A percentile compares a stretch with the other conserved stretches of the same genome.
Evolutionary conservation across 1,284 basidiomycete genomes (phyloP).

Genomic region (Ustilago bromivora): DNA sequence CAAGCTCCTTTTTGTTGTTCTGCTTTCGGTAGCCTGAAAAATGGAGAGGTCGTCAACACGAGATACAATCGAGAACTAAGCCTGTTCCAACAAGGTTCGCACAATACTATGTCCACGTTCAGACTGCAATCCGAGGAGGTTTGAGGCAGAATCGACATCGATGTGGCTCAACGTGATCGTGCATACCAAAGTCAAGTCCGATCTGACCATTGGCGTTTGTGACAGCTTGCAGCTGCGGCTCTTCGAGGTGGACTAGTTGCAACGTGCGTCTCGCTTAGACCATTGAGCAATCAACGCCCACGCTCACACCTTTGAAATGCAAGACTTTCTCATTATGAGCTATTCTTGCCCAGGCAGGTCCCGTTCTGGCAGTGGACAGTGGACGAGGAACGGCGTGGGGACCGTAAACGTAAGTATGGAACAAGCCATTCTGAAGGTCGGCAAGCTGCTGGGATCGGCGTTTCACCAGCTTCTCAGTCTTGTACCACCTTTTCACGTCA

Average conservation of each 20-base stretch:
- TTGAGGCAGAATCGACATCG: not conserved
- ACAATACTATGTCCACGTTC: not conserved
- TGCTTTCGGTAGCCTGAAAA: not conserved
- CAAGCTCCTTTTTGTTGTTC: not conserved
- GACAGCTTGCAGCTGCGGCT: not conserved
- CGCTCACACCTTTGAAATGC: not conserved
- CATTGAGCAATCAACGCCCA: not conserved
- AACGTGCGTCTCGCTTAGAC: constrained; percentile 22
- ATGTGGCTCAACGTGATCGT: constrained; percentile 6
- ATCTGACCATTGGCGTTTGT: not conserved
- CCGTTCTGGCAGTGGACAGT: not conserved
- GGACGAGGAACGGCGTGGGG: not conserved
- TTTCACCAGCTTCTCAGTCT: not conserved
- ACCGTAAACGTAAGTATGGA: constrained; percentile 4
- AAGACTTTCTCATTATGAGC: not conserved
- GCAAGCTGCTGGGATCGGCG: constrained; percentile 5
- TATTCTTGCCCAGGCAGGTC: not conserved
- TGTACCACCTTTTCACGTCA: not conserved
- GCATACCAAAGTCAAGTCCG: not conserved
- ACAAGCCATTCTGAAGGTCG: constrained; percentile 9
- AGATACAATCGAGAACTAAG: not conserved
- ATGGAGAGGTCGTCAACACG: not conserved
- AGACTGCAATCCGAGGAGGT: not conserved
- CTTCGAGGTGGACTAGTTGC: constrained; percentile 18
- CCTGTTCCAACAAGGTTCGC: not conserved